Evolutionary conservation across 345 rosid genomes (phyloP).

Genomic region (Moricandia moricandioides): DNA sequence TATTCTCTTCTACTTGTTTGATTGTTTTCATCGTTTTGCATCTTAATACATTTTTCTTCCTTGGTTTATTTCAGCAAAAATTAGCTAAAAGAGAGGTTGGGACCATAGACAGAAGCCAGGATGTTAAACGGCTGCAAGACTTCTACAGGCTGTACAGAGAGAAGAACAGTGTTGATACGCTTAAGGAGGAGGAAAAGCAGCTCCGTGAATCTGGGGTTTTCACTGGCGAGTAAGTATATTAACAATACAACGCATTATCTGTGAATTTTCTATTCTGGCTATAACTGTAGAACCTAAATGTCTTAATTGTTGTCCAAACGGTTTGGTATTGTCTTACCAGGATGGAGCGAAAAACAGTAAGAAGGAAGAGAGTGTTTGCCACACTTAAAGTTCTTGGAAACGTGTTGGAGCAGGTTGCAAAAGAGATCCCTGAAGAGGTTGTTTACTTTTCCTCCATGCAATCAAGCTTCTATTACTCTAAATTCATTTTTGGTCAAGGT

Average conservation of each 20-base stretch:
- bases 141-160: conserved; percentile 82
- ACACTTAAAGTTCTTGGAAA: conserved; percentile 80
- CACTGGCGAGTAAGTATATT: conserved; percentile 54
- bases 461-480: background rate
- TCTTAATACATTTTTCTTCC: conserved; percentile 2
- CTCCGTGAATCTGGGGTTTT: conserved; percentile 72
- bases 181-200: conserved; percentile 78
- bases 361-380: conserved; percentile 80
- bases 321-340: conserved; percentile 44
- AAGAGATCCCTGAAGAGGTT: conserved; percentile 94
- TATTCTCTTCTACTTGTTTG: background rate
- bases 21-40: background rate
- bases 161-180: conserved; percentile 66
- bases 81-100: conserved; percentile 88
- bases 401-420: conserved; percentile 72
- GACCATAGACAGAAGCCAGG: conserved; percentile 84
- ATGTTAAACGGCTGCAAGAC: conserved; percentile 72
- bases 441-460: conserved; percentile 23
- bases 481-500: background rate
- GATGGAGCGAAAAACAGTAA: conserved; percentile 81
- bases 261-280: background rate
- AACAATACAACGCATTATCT: background rate
- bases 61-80: conserved; percentile 76
- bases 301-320: background rate
- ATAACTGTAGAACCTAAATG: background rate